Evolutionary conservation across 345 rosid species (phyloP), one percentile per base, ranked within the genome.

Genomic region (Clarkia xantiana): DNA sequence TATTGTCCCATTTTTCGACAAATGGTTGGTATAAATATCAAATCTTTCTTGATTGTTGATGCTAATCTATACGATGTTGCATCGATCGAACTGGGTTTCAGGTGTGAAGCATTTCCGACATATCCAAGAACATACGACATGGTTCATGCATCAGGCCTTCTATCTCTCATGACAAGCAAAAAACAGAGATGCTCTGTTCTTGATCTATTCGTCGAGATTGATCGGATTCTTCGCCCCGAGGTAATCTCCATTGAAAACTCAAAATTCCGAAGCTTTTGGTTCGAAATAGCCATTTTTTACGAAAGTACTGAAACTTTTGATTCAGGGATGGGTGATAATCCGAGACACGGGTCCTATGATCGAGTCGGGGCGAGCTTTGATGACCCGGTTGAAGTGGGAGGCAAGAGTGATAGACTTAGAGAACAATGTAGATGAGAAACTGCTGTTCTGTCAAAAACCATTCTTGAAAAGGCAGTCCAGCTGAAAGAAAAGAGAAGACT

Each of bases 141-240:
- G 74, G 94, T 93, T 53, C 94, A 93, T 44, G 96, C 91, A 0
- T 80, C 76, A 44, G 86, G 82, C 52, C 84, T 93, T 42, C 67
- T 93, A 45, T 71, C 88, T 11, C 94, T 82, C 42, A 82, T 72
- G 67, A 36, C 70, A 13, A 67, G 58, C 57, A 66, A 70, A 62
- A 70, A 51, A 47, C 67, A 61, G 41, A 38, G 70, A 56, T 93
- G 99, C 69, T 54, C 76, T 14, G 20, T 71, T 57, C 68, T 74
- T 44, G 81, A 78, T 39, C 46, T 87, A 5, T 82, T 93, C 69
- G 63, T 67, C 10, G 99, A 93, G 78, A 66, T 93, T 53, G 99
- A 93, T 57, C 78, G 96, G 14, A 22, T 93, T 54, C 94, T 93
- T 74, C 99, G 95, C 46, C 99, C 99, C 10, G 99, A 93, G 96